Conservation (phyloP, 805 yeast species). For the Saccharomycopsis malanga region DNA sequence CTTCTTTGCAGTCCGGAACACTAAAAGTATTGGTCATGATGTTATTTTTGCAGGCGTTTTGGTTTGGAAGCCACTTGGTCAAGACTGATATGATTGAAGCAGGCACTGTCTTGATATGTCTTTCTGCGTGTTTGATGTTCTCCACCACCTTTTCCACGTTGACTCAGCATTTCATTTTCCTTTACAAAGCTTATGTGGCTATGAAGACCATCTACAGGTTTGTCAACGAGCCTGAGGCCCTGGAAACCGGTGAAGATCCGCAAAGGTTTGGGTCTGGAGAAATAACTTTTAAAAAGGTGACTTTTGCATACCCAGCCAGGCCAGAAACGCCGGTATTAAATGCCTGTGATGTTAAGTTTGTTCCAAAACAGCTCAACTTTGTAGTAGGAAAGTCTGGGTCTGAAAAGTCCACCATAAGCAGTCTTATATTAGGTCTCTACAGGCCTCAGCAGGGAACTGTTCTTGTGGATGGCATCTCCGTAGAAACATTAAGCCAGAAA, state of each 20-base stretch:
- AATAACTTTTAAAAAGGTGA: constrained; percentile 48
- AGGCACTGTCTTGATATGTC: constrained; percentile 71
- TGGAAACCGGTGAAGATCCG: neutral
- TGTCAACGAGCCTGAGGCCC: neutral
- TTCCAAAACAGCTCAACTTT: constrained; percentile 44
- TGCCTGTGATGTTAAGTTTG: constrained; percentile 39
- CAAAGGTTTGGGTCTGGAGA: constrained; percentile 37
- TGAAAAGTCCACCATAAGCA: constrained; percentile 81
- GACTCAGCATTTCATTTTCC: constrained; percentile 47
- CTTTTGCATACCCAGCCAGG: constrained; percentile 59
- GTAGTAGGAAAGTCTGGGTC: constrained; percentile 87
- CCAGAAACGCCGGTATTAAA: constrained; percentile 40
- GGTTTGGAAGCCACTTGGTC: constrained; percentile 78
- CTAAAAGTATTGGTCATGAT: constrained; percentile 51
- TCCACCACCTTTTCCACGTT: constrained; percentile 52
- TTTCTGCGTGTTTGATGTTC: constrained; percentile 72
- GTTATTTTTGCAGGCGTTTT: constrained; percentile 87
- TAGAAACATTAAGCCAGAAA: constrained; percentile 35
- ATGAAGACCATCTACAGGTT: constrained; percentile 41
- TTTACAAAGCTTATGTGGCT: constrained; percentile 73
- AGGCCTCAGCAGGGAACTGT: constrained; percentile 46
- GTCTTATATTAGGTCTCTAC: constrained; percentile 57
- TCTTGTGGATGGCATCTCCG: constrained; percentile 44
- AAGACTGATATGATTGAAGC: constrained; percentile 41
- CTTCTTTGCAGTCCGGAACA: constrained; percentile 49